A percentile compares a stretch with the other conserved stretches of the same genome.
Evolutionary conservation across 371 early-diverging fungal species (phyloP).

Genomic region (Mucor indicus): DNA sequence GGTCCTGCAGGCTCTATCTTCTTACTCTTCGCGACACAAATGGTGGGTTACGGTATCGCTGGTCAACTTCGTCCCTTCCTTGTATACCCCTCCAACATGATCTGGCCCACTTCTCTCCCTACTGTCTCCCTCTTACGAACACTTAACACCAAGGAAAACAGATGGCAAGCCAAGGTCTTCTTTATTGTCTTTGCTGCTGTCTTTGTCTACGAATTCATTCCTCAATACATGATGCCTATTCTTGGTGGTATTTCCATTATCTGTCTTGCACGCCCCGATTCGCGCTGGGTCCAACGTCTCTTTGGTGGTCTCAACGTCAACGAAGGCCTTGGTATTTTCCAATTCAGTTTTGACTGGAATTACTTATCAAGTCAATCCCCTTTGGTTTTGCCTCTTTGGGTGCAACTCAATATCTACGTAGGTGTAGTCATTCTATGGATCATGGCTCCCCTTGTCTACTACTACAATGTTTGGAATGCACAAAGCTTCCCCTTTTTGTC

Average conservation of each 20-base stretch:
- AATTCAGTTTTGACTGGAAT: slow-evolving; percentile 54
- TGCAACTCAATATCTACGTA: slow-evolving; percentile 37
- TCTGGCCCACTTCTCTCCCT: slow-evolving; percentile 84
- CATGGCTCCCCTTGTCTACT: slow-evolving; percentile 34
- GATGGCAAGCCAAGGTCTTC: slow-evolving; percentile 60
- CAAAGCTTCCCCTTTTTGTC: slow-evolving; percentile 44
- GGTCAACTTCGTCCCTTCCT: slow-evolving; percentile 78
- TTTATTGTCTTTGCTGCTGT: slow-evolving; percentile 38
- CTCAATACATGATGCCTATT: slow-evolving; percentile 46
- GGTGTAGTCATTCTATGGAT: slow-evolving; percentile 39
- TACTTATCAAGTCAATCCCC: slow-evolving; percentile 49
- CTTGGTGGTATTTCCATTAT: slow-evolving; percentile 50
- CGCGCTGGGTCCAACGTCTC: slow-evolving; percentile 49
- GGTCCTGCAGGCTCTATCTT: slow-evolving; percentile 45
- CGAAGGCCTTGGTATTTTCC: slow-evolving; percentile 50
- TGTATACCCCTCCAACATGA: slow-evolving; percentile 81
- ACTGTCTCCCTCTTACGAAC: slow-evolving; percentile 72
- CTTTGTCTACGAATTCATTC: slow-evolving; percentile 47
- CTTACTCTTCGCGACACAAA: slow-evolving; percentile 62
- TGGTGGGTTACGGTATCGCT: slow-evolving; percentile 81
- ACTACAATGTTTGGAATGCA: slow-evolving; percentile 45
- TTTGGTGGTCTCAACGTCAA: slow-evolving; percentile 47
- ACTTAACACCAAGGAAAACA: slow-evolving; percentile 65
- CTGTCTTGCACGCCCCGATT: slow-evolving; percentile 37
- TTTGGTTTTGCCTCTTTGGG: slow-evolving; percentile 67